Evolutionary conservation across 2,329 filamentous ascomycete genomes (phyloP).

Genomic region (Colletotrichum tabaci): DNA sequence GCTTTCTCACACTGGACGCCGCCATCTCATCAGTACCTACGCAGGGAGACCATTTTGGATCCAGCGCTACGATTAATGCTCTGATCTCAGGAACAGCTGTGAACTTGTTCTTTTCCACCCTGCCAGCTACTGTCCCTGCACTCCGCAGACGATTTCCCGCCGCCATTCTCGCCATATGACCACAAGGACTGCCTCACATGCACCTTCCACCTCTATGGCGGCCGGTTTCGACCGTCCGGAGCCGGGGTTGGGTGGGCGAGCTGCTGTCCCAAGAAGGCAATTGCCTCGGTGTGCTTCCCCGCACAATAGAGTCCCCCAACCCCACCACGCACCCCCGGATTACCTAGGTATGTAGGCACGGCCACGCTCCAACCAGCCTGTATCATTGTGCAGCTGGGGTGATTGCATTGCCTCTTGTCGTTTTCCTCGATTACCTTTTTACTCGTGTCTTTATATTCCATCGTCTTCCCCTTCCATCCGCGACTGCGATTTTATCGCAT

Average conservation of each 20-base stretch:
- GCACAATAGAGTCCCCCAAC: conserved; percentile 45
- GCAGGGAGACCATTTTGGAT: too few relatives aligned
- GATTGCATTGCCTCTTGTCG: background rate
- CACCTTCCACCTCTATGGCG: conserved; percentile 8
- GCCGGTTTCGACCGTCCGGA: conserved; percentile 27
- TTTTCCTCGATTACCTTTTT: background rate
- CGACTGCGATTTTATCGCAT: background rate
- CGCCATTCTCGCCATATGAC: background rate
- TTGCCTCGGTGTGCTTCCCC: conserved; percentile 53
- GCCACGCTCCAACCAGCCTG: conserved; percentile 36
- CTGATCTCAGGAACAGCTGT: too few relatives aligned
- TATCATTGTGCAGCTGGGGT: background rate
- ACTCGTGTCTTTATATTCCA: background rate
- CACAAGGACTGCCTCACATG: conserved; percentile 24
- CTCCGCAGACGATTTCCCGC: too few relatives aligned
- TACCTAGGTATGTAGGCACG: conserved; percentile 48
- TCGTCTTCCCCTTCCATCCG: background rate
- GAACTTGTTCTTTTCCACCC: too few relatives aligned
- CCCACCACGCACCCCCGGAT: conserved; percentile 41
- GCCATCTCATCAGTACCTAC: too few relatives aligned
- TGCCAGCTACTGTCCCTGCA: too few relatives aligned
- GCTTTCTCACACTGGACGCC: too few relatives aligned
- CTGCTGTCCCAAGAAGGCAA: conserved; percentile 51
- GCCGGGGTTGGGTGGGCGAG: conserved; percentile 41
- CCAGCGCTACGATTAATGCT: too few relatives aligned